phyloP scores from a whole-genome alignment of 345 rosid genomes.

The Geranium brycei region DNA sequence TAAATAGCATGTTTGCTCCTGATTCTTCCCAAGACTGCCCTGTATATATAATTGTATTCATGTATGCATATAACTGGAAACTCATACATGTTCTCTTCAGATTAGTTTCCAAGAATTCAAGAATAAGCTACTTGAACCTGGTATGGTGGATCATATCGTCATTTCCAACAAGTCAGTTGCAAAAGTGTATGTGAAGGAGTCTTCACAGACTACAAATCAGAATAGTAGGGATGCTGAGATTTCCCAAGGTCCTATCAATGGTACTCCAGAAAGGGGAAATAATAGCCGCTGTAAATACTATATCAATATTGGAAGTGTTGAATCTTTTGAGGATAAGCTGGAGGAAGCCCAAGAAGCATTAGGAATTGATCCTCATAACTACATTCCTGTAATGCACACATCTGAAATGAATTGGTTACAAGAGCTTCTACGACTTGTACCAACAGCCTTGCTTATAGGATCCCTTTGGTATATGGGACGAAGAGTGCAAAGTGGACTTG shows the following conservation, averaged over 20 bases:
- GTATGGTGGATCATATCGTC: slow-evolving; percentile 80
- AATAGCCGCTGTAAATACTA: slow-evolving; percentile 59
- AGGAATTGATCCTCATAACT: slow-evolving; percentile 66
- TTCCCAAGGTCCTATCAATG: slow-evolving; percentile 26
- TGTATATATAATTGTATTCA: too few relatives aligned
- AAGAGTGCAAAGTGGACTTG: slow-evolving; percentile 76
- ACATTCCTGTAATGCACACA: slow-evolving; percentile 59
- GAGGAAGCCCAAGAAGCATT: slow-evolving; percentile 87
- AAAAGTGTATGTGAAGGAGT: slow-evolving; percentile 58
- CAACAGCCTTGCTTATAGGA: slow-evolving; percentile 63
- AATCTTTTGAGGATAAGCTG: slow-evolving; percentile 82
- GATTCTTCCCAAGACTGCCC: too few relatives aligned
- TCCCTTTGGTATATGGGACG: slow-evolving; percentile 52
- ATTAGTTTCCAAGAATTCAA: slow-evolving; percentile 96
- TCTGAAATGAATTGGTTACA: slow-evolving; percentile 68
- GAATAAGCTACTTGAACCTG: slow-evolving; percentile 85
- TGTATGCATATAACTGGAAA: not conserved
- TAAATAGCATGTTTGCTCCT: too few relatives aligned
- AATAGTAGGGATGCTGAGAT: slow-evolving; percentile 16
- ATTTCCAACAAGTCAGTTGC: slow-evolving; percentile 85
- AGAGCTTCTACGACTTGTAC: slow-evolving; percentile 69
- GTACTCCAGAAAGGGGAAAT: slow-evolving; percentile 26
- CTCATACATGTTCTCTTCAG: slow-evolving; percentile 22
- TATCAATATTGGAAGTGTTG: slow-evolving; percentile 79
- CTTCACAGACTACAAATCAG: slow-evolving; percentile 27